Base-by-base conservation (phyloP, 2,329 filamentous ascomycete genomes). In the Diplodia seriata region DNA sequence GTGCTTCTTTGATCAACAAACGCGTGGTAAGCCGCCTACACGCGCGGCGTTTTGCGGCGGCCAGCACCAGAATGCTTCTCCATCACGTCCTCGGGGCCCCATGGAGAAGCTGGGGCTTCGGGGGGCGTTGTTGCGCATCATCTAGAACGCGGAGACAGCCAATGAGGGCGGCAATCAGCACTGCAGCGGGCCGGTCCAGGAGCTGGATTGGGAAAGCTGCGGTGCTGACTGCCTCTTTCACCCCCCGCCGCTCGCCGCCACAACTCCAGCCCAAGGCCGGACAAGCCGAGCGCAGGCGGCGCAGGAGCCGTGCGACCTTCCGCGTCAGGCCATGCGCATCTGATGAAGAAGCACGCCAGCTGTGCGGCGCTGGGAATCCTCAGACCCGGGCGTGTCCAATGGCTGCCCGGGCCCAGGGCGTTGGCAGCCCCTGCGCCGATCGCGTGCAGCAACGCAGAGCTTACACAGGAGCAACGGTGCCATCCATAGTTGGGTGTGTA, bases 281-380 rank as follows among this genome's bases (percentile, higher is more conserved):
- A 23, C 36, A 56, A 47, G 63, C 62, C 62, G 51, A 66, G 29
- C n/a, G 31, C n/a, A 11, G 38, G 29, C 31, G 40, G 38, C 38
- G 29, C 40, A 55, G 26, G 40, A 33, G 51, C 40, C 64, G 64
- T 66, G 31, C 64, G n/a, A 66, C 64, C 53, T 66, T 66, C 64
- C 64, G 53, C 55, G 40, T 59, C 64, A 59, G 54, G 64, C 55
- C 53, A 66, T 23, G 36, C 54, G 64, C 59, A 51, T 31, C 23
- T 23, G 15, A 38, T 50, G 57, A 50, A 50, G 57, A 61, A 23
- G 23, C 40, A 29, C n/a, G 40, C 57, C 26, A 15, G 57, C 57
- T 50, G 57, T 51, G 57, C 43, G 20, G 43, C 59, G 20, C 15
- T 18, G 23, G 20, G 40, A 33, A 61, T 63, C 59, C 59, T 26